Base-by-base conservation (phyloP, 208 protist genomes). In the Naegleria fowleri region DNA sequence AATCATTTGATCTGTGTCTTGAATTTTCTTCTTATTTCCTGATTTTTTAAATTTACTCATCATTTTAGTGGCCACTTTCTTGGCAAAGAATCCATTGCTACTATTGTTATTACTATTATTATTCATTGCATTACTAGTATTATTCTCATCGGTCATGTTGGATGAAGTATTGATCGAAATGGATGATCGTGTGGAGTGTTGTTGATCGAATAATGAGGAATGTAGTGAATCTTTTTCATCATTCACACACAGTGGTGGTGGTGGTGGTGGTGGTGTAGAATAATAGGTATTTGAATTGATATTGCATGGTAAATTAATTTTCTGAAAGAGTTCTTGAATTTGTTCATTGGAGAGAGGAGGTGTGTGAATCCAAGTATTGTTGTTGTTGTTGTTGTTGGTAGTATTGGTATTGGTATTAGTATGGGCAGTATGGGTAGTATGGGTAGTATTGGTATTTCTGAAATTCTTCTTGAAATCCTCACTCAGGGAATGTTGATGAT, bases 41-140 rank as follows among this genome's bases (percentile, higher is more conserved):
- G 67, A 79, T 36, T 79, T 79, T 79, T 79, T 79, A 79, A 79
- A 79, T 79, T 79, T 79, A 36, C 6, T 36, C 67, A 79, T 79
- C 67, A 79, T 36, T 79, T 79, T 79, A 79, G n/a, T 13, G 9
- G 67, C 25, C 9, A 36, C 16, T 36, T 29, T 79, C n/a, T 79
- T 36, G 67, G 19, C 7, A 79, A 79, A 36, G 67, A 67, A 67
- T 67, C 55, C 22, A 29, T 67, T 67, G 19, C 19, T 67, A 29
- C 2, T 67, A 67, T 67, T 67, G 19, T 67, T 67, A 67, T 29
- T 67, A 67, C 19, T 67, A 67, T 67, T 67, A 67, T 15, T 67
- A 58, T 58, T 58, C 5, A 5, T 58, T 19, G 5, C 15, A 58
- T 58, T 58, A 58, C 51, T 58, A 58, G 9, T 58, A 58, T 19